These are phyloP conservation scores for Chlorella vulgaris DNA, from an alignment of 139 green algal species.

Conservation along the genomic window DNA sequence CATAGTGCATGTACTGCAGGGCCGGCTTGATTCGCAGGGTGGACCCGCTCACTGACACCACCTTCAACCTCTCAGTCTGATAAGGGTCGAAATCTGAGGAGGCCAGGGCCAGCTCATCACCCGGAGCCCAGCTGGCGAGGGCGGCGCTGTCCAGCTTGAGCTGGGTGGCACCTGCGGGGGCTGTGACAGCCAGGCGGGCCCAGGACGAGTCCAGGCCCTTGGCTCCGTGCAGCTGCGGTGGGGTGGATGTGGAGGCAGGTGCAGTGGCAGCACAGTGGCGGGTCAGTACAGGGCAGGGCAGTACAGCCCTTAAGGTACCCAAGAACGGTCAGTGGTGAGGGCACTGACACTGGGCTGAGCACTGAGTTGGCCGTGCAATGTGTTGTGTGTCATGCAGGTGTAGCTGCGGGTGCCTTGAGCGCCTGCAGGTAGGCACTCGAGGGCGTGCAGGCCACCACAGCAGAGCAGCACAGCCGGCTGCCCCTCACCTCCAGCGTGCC, in stretches of 20 bases:
- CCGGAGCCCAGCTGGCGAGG: not conserved
- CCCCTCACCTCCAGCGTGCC: slow-evolving; percentile 2
- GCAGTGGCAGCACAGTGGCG: too few relatives aligned
- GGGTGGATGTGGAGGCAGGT: too few relatives aligned
- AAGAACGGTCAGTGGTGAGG: too few relatives aligned
- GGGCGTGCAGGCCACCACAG: not conserved
- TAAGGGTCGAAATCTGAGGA: slow-evolving; percentile 13
- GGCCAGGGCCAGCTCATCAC: not conserved
- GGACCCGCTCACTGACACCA: not conserved
- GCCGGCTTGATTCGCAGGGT: not conserved
- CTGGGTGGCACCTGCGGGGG: not conserved
- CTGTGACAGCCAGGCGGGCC: slow-evolving; percentile 13
- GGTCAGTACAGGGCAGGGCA: too few relatives aligned
- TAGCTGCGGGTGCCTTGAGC: too few relatives aligned
- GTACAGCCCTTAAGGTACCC: too few relatives aligned
- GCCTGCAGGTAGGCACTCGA: too few relatives aligned
- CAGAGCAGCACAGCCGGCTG: not conserved
- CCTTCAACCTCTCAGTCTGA: slow-evolving; percentile 1
- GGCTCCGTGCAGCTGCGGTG: not conserved
- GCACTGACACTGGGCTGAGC: too few relatives aligned
- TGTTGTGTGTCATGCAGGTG: too few relatives aligned
- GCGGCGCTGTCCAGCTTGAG: not conserved
- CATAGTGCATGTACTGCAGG: slow-evolving; percentile 1
- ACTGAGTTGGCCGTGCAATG: too few relatives aligned
- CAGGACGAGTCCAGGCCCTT: slow-evolving; percentile 1